Conservation (phyloP, 2,329 filamentous ascomycete species). For the Xylaria polymorpha region DNA sequence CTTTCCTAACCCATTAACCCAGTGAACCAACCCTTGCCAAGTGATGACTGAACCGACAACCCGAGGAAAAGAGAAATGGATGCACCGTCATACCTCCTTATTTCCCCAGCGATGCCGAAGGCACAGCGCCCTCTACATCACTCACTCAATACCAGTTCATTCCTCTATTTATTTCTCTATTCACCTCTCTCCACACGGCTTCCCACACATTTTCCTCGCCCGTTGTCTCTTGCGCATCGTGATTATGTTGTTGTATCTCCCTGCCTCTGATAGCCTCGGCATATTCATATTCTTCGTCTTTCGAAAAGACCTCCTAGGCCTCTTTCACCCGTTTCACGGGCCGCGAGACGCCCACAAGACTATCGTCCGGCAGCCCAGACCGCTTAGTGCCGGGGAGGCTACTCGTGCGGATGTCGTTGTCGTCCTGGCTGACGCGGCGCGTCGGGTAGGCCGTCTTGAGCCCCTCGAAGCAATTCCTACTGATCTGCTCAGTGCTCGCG, state of each 20-base stretch:
- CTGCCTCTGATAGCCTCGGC: too few species aligned
- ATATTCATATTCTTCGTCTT: too few species aligned
- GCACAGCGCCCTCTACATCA: too few species aligned
- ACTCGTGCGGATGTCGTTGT: constrained; percentile 93
- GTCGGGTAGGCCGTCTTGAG: constrained; percentile 89
- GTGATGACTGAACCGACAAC: neutral
- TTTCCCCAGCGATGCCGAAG: neutral
- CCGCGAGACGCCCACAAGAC: constrained; percentile 61
- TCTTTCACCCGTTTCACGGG: constrained; percentile 73
- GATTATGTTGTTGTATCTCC: too few species aligned
- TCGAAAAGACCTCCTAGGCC: constrained; percentile 33
- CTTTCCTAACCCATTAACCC: neutral
- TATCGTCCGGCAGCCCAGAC: constrained; percentile 85
- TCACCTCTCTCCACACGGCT: neutral
- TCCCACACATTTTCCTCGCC: neutral
- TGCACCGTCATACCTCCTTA: neutral
- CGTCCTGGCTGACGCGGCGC: constrained; percentile 89
- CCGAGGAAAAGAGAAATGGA: neutral
- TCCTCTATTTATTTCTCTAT: neutral
- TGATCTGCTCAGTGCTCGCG: constrained; percentile 71
- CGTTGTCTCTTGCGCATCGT: too few species aligned
- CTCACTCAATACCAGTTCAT: neutral
- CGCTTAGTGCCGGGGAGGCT: constrained; percentile 92
- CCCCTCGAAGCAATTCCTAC: constrained; percentile 89
- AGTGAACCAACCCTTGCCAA: neutral